Evolutionary conservation across 2,329 filamentous ascomycete genomes (phyloP).

Genomic region (Harringtonia lauricola): DNA sequence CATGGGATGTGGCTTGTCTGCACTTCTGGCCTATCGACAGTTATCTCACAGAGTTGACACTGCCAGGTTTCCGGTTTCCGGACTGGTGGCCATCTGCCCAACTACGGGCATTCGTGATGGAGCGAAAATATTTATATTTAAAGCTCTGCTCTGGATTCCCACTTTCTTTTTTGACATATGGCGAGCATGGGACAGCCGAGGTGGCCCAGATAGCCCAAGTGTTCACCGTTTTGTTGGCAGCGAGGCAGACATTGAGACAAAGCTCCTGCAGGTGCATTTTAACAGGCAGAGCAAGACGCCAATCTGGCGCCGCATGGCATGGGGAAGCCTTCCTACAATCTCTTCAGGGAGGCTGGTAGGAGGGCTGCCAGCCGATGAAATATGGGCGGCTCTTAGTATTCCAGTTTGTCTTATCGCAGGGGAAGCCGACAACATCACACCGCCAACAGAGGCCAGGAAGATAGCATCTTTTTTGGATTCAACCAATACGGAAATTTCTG

Average conservation of each 20-base stretch:
- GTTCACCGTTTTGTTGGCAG: slow-evolving; percentile 67
- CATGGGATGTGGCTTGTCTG: slow-evolving; percentile 73
- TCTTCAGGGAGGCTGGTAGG: slow-evolving; percentile 38
- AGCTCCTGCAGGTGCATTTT: slow-evolving; percentile 57
- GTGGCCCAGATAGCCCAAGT: slow-evolving; percentile 66
- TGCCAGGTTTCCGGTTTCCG: slow-evolving; percentile 32
- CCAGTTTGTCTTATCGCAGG: slow-evolving; percentile 74
- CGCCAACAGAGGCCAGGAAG: slow-evolving; percentile 20
- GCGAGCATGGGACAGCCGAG: slow-evolving; percentile 66
- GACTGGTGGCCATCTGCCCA: slow-evolving; percentile 74
- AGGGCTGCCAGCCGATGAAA: slow-evolving; percentile 56
- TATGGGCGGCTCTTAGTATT: slow-evolving; percentile 62
- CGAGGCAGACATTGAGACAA: slow-evolving; percentile 53
- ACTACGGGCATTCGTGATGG: slow-evolving; percentile 51
- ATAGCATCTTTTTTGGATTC: slow-evolving; percentile 16
- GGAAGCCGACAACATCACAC: slow-evolving; percentile 62
- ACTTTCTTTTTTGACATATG: slow-evolving; percentile 63
- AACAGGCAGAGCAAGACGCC: slow-evolving; percentile 76
- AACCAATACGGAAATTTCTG: no score
- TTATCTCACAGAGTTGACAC: slow-evolving; percentile 22
- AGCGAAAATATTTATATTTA: slow-evolving; percentile 36
- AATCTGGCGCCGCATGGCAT: slow-evolving; percentile 74
- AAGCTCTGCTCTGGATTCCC: slow-evolving; percentile 57
- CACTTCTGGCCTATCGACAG: slow-evolving; percentile 49
- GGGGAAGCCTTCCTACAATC: slow-evolving; percentile 56